phyloP scores from a whole-genome alignment of 148 eudicot species.

The Mesembryanthemum crystallinum region DNA sequence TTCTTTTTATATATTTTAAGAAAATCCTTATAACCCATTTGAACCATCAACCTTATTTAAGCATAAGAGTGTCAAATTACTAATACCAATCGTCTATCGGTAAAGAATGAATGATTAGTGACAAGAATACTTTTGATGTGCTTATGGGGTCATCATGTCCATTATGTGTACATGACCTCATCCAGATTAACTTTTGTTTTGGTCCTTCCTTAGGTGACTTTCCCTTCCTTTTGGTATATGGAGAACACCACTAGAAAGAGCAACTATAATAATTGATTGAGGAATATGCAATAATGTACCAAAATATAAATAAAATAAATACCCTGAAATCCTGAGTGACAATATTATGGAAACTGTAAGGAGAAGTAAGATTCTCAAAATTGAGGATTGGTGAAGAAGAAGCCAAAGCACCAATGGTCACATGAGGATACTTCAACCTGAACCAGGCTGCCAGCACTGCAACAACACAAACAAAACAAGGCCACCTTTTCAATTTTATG shows the following conservation, averaged over 20 bases:
- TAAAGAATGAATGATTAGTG: not conserved
- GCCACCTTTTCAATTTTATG: too few species aligned
- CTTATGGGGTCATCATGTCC: not conserved
- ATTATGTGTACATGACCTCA: not conserved
- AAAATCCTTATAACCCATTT: too few species aligned
- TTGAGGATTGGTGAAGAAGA: constrained; percentile 88
- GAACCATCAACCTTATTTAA: too few species aligned
- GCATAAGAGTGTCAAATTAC: too few species aligned
- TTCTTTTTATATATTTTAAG: too few species aligned
- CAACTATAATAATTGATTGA: not conserved
- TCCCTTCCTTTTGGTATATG: constrained; percentile 6
- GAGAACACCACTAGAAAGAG: not conserved
- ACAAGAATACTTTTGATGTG: constrained; percentile 8
- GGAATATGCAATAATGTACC: not conserved
- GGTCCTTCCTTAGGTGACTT: constrained; percentile 14
- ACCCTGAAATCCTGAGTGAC: constrained; percentile 78
- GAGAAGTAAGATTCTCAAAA: constrained; percentile 71
- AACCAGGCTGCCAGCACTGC: constrained; percentile 97
- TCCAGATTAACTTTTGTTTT: not conserved
- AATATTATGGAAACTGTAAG: constrained; percentile 58
- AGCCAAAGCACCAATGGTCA: constrained; percentile 83
- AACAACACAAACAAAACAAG: not conserved
- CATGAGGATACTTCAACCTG: constrained; percentile 87
- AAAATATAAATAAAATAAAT: constrained; percentile 4
- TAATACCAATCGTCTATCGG: too few species aligned